A percentile compares a stretch with the other conserved stretches of the same genome.
Conservation (phyloP, 2,329 filamentous ascomycete genomes). For the Fusarium odoratissimum region DNA sequence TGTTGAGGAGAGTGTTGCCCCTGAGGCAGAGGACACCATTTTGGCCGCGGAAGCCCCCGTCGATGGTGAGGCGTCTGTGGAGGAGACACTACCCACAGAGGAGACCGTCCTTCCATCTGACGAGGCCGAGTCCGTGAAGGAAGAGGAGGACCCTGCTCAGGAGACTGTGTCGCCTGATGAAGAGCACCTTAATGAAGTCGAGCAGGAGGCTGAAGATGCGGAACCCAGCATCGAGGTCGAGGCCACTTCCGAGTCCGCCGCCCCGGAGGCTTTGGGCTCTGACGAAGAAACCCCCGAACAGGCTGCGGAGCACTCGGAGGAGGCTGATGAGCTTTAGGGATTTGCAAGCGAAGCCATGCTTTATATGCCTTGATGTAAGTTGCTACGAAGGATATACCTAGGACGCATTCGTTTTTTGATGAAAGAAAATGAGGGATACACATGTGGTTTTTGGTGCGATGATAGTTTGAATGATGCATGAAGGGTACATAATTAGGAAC, state of each 20-base stretch:
- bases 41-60: neutral
- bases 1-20: conserved; percentile 6
- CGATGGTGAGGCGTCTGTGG: neutral
- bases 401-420: conserved; percentile 40
- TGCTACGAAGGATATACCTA: conserved; percentile 46
- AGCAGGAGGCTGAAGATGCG: neutral
- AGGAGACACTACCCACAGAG: neutral
- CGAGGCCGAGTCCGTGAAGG: conserved; percentile 1
- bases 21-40: neutral
- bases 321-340: conserved; percentile 31
- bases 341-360: conserved; percentile 28
- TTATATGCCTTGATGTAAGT: conserved; percentile 43
- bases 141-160: conserved; percentile 9
- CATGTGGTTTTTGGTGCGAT: conserved; percentile 27
- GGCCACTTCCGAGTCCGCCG: neutral
- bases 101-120: conserved; percentile 1
- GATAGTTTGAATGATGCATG: conserved; percentile 40
- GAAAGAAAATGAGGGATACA: conserved; percentile 35
- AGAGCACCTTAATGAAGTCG: neutral
- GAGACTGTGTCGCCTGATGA: conserved; percentile 4
- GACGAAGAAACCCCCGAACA: neutral
- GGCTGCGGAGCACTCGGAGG: conserved; percentile 5
- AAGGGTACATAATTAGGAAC: conserved; percentile 39
- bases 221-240: conserved; percentile 4
- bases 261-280: conserved; percentile 1